Evolutionary conservation across 495 filamentous ascomycete species (phyloP).

Genomic region (Penicillium turbatum): DNA sequence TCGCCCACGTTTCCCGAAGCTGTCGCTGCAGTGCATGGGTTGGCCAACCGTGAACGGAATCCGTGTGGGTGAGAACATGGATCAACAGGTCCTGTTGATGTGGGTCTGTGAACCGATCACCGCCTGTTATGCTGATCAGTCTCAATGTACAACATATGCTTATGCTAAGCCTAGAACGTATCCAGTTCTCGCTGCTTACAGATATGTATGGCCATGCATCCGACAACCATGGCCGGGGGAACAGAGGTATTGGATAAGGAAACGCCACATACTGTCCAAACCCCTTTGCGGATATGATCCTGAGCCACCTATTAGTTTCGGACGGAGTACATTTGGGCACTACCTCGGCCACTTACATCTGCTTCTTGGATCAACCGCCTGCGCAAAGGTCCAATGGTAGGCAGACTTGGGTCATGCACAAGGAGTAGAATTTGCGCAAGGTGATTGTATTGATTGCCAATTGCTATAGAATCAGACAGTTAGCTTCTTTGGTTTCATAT

Average conservation of each 20-base stretch:
- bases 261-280: constrained; percentile 26
- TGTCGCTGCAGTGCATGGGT: constrained; percentile 23
- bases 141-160: not conserved
- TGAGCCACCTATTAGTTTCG: not conserved
- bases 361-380: constrained; percentile 14
- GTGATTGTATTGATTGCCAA: constrained; percentile 23
- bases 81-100: constrained; percentile 22
- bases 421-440: constrained; percentile 18
- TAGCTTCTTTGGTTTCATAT: not conserved
- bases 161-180: not conserved
- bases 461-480: constrained; percentile 10
- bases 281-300: constrained; percentile 21
- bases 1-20: constrained; percentile 22
- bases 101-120: constrained; percentile 24
- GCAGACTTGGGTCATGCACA: constrained; percentile 21
- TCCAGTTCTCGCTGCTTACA: constrained; percentile 11
- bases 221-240: constrained; percentile 24
- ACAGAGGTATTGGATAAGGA: constrained; percentile 23
- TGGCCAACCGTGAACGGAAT: constrained; percentile 23
- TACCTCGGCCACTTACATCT: constrained; percentile 15
- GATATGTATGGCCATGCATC: constrained; percentile 25
- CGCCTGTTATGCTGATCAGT: constrained; percentile 13
- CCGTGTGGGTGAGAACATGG: constrained; percentile 19
- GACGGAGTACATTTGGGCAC: not conserved
- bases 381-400: constrained; percentile 19